These are phyloP conservation scores for Lachancea quebecensis DNA, from an alignment of 805 yeast species.

Conservation along the genomic window DNA sequence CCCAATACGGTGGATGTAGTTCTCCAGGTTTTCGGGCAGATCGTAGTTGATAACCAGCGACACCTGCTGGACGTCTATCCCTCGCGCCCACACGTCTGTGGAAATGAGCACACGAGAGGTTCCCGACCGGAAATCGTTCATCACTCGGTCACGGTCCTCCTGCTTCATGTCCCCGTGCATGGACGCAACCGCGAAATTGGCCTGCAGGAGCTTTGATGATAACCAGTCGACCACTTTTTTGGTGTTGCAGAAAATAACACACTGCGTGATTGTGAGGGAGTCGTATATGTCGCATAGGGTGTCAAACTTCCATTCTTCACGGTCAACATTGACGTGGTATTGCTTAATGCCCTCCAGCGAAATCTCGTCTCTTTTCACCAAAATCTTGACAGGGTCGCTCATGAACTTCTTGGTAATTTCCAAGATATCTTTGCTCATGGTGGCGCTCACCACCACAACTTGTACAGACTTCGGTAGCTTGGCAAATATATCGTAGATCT, in stretches of 20 bases:
- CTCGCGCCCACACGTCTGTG: conserved; percentile 95
- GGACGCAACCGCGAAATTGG: conserved; percentile 85
- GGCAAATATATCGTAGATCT: conserved; percentile 87
- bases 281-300: conserved; percentile 93
- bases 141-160: conserved; percentile 85
- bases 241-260: conserved; percentile 96
- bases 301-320: conserved; percentile 92
- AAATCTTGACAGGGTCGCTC: conserved; percentile 88
- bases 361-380: conserved; percentile 92
- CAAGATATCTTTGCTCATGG: conserved; percentile 88
- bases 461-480: conserved; percentile 84
- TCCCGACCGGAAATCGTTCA: conserved; percentile 94
- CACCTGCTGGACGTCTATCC: conserved; percentile 96
- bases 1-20: conserved; percentile 96
- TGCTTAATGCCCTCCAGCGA: conserved; percentile 95
- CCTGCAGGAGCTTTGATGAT: conserved; percentile 61
- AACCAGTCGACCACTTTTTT: conserved; percentile 89
- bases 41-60: conserved; percentile 93
- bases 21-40: conserved; percentile 82
- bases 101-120: conserved; percentile 87
- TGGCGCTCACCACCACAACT: conserved; percentile 91
- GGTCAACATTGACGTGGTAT: conserved; percentile 81
- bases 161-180: conserved; percentile 97
- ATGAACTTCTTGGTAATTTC: conserved; percentile 88
- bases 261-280: conserved; percentile 91